Evolutionary conservation across 23 red algal species (phyloP).

Genomic region (Gracilaria domingensis): DNA sequence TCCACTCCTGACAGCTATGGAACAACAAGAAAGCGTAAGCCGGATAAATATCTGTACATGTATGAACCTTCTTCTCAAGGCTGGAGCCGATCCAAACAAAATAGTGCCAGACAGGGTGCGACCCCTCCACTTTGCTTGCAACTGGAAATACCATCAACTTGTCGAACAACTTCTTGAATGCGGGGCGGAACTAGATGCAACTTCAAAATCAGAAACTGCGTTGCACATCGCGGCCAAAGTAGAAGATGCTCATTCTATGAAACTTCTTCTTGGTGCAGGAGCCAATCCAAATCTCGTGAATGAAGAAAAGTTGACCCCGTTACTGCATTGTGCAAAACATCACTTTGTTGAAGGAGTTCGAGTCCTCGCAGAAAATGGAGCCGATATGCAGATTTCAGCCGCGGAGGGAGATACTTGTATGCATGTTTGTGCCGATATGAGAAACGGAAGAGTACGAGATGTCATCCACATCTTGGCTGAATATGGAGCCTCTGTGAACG

Average conservation of each 20-base stretch:
- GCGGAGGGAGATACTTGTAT: conserved; percentile 30
- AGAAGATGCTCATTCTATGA: conserved; percentile 24
- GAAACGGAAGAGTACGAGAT: background rate
- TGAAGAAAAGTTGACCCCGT: conserved; percentile 34
- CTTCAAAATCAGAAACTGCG: conserved; percentile 28
- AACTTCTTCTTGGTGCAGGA: conserved; percentile 17
- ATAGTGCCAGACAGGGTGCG: background rate
- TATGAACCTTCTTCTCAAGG: conserved; percentile 22
- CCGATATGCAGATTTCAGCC: conserved; percentile 4
- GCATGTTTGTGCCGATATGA: conserved; percentile 25
- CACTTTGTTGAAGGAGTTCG: conserved; percentile 38
- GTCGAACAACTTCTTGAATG: conserved; percentile 7
- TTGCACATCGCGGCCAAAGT: conserved; percentile 20
- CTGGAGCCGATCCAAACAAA: conserved; percentile 37
- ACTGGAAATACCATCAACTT: conserved; percentile 13
- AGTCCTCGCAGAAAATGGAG: conserved; percentile 14
- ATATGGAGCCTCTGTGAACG: conserved; percentile 10
- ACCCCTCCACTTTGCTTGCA: conserved; percentile 37
- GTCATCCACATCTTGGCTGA: background rate
- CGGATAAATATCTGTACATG: background rate
- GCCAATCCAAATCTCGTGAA: conserved; percentile 30
- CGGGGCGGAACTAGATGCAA: conserved; percentile 17
- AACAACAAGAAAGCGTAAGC: background rate
- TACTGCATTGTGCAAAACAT: conserved; percentile 21
- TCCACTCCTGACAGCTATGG: conserved; percentile 26